Conservation (phyloP, 2,329 filamentous ascomycete species). For the Cyphellophora europaea region DNA sequence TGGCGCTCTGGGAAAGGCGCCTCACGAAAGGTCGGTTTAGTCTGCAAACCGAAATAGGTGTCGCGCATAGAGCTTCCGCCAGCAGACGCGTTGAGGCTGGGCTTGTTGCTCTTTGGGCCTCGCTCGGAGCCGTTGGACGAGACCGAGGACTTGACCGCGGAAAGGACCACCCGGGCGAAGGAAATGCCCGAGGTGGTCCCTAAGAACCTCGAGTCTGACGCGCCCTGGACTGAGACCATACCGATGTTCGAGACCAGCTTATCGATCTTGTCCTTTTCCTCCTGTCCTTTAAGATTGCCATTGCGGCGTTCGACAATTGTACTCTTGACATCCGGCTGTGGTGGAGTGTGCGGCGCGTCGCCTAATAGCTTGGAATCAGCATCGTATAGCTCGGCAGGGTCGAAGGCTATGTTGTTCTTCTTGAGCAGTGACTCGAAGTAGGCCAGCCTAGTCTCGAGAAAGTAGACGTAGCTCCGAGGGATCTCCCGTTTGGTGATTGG, state of each 20-base stretch:
- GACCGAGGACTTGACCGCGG: constrained; percentile 74
- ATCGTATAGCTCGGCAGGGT: constrained; percentile 61
- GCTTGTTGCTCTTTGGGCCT: constrained; percentile 50
- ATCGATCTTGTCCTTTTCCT: constrained; percentile 45
- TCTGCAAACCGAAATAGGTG: constrained; percentile 94
- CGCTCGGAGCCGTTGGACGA: constrained; percentile 52
- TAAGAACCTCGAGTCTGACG: constrained; percentile 69
- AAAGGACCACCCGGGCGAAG: constrained; percentile 88
- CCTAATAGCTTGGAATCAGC: constrained; percentile 24
- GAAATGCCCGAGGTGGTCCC: constrained; percentile 85
- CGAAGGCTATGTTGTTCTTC: constrained; percentile 61
- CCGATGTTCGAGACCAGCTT: constrained; percentile 61
- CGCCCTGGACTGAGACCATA: constrained; percentile 68
- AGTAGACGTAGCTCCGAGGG: constrained; percentile 85
- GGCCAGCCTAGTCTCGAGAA: constrained; percentile 76
- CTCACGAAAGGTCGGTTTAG: constrained; percentile 75
- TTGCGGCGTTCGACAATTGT: constrained; percentile 6
- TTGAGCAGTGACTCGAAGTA: constrained; percentile 71
- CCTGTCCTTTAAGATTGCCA: constrained; percentile 21
- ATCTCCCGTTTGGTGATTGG: constrained; percentile 95
- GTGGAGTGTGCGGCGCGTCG: constrained; percentile 3
- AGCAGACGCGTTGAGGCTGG: constrained; percentile 40
- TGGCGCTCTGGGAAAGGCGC: constrained; percentile 74
- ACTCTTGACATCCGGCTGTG: constrained; percentile 9
- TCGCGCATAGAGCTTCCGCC: constrained; percentile 79